These are phyloP conservation scores for Penicillium coprophilum DNA, from an alignment of 495 filamentous ascomycete genomes.

Conservation along the genomic window DNA sequence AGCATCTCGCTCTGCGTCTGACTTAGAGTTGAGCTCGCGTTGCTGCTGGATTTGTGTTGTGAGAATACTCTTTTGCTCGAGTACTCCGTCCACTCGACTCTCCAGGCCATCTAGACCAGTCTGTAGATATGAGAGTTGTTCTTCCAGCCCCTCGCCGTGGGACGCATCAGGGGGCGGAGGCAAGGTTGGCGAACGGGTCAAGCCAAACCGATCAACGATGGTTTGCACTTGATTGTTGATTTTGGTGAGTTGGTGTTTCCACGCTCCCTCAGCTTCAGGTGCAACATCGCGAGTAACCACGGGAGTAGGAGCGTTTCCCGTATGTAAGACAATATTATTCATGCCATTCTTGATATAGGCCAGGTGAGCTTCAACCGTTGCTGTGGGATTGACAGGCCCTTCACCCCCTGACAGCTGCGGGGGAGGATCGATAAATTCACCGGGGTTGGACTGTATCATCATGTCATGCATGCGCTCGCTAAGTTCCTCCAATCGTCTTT, in stretches of 20 bases:
- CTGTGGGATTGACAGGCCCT: conserved; percentile 24
- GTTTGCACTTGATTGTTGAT: conserved; percentile 53
- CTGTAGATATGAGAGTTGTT: conserved; percentile 56
- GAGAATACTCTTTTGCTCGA: conserved; percentile 81
- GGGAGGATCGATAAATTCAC: conserved; percentile 33
- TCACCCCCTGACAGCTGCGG: conserved; percentile 31
- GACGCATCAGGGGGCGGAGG: conserved; percentile 50
- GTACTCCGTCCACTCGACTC: conserved; percentile 52
- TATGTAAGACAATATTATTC: conserved; percentile 29
- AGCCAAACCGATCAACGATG: conserved; percentile 49
- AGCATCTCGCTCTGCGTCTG: conserved; percentile 56
- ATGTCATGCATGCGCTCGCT: conserved; percentile 68
- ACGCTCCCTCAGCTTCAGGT: conserved; percentile 31
- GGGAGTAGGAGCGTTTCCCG: conserved; percentile 8
- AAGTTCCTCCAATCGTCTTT: conserved; percentile 68
- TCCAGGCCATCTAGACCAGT: conserved; percentile 76
- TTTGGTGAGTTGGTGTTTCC: conserved; percentile 47
- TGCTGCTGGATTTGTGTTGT: conserved; percentile 90
- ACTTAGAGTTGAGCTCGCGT: conserved; percentile 76
- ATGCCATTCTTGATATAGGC: conserved; percentile 53
- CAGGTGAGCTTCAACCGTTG: conserved; percentile 46
- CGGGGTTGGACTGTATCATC: conserved; percentile 60
- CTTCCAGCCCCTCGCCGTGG: conserved; percentile 42
- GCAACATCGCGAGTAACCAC: background rate
- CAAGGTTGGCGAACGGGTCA: conserved; percentile 42